Evolutionary conservation across 495 filamentous ascomycete genomes (phyloP).

Genomic region (Podospora pseudopauciseta): DNA sequence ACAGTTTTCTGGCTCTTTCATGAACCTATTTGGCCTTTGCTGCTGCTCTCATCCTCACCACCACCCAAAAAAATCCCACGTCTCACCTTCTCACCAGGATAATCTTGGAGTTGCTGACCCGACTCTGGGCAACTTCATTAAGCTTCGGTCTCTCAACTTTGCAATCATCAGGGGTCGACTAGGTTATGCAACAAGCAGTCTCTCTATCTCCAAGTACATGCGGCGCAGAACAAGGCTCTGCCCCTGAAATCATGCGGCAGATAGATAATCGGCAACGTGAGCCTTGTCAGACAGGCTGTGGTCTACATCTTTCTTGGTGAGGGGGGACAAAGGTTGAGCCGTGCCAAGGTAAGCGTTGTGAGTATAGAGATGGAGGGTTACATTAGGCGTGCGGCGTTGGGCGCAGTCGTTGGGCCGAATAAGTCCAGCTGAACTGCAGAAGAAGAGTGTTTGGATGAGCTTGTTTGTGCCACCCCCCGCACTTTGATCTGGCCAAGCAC

Average conservation of each 20-base stretch:
- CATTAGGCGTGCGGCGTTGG: not conserved
- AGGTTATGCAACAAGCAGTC: not conserved
- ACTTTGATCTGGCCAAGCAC: not conserved
- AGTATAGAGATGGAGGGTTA: not conserved
- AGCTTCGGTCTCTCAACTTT: not conserved
- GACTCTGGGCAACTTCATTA: not conserved
- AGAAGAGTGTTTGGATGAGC: not conserved
- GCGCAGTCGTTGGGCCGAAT: not conserved
- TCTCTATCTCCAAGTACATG: not conserved
- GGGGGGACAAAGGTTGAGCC: not conserved
- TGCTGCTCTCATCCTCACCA: no score
- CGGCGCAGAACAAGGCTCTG: not conserved
- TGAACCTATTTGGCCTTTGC: no score
- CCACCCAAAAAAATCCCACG: no score
- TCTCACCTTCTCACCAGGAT: not conserved
- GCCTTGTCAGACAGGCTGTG: not conserved
- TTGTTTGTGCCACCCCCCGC: not conserved
- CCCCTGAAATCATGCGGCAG: not conserved
- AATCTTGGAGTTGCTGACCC: not conserved
- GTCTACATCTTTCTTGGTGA: not conserved
- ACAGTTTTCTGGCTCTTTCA: not conserved
- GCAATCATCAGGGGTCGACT: not conserved
- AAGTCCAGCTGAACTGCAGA: not conserved
- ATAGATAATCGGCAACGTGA: not conserved
- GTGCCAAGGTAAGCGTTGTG: not conserved